phyloP scores from a whole-genome alignment of 139 green algal genomes.

The Yamagishiella unicocca region DNA sequence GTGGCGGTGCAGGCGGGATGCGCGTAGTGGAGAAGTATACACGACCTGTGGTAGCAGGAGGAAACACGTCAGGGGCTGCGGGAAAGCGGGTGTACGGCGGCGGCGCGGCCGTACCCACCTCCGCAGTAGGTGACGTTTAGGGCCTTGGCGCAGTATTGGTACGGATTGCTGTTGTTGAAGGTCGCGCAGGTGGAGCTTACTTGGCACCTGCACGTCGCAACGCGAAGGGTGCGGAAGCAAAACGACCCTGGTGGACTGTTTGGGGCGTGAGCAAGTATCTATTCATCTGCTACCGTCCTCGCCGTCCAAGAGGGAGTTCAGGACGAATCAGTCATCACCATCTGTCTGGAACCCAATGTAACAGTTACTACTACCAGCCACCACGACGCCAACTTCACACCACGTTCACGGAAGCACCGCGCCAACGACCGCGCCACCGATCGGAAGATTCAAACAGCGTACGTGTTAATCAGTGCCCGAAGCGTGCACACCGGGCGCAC shows the following conservation, averaged over 20 bases:
- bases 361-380: neutral
- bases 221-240: neutral
- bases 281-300: neutral
- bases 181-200: neutral
- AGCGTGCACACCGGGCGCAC: too few species aligned
- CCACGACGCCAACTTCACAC: neutral
- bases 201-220: neutral
- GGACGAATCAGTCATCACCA: neutral
- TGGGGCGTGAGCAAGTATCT: neutral
- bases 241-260: neutral
- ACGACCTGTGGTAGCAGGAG: neutral
- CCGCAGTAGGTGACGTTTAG: neutral
- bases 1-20: neutral
- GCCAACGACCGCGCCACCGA: neutral
- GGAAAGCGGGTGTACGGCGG: neutral
- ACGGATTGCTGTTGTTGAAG: neutral
- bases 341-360: neutral
- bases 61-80: neutral
- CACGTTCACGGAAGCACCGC: neutral
- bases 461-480: too few species aligned
- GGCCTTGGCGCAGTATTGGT: neutral
- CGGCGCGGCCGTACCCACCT: neutral
- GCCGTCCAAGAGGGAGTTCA: neutral
- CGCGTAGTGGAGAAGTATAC: constrained; percentile 4
- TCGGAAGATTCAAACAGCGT: neutral